Percentiles rank a stretch among this genome's conserved stretches.
Evolutionary conservation across 2,329 filamentous ascomycete species (phyloP).

Genomic region (Neodidymelliopsis sp.): DNA sequence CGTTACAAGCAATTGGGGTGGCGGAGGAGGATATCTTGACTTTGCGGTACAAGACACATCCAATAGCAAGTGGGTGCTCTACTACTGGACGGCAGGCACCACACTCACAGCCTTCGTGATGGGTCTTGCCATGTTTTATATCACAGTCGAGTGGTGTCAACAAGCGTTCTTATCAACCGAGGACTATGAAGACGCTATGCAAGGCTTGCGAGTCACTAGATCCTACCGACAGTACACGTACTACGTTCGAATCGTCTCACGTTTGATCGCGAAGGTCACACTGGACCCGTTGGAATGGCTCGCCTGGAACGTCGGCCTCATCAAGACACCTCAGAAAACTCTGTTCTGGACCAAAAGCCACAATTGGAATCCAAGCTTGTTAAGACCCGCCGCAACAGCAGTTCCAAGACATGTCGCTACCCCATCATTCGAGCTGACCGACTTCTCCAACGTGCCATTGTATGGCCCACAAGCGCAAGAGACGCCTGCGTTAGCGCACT

Average conservation of each 20-base stretch:
- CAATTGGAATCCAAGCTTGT: conserved; percentile 11
- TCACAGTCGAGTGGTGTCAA: conserved; percentile 48
- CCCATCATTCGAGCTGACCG: conserved; percentile 26
- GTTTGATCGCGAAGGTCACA: conserved; percentile 19
- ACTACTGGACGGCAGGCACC: conserved; percentile 46
- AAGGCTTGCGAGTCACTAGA: conserved; percentile 38
- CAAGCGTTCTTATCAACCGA: conserved; percentile 49
- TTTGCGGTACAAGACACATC: conserved; percentile 41
- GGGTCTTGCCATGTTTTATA: conserved; percentile 45
- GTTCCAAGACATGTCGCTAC: not conserved
- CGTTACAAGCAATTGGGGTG: conserved; percentile 49
- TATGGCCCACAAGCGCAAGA: conserved; percentile 16
- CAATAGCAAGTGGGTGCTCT: conserved; percentile 34
- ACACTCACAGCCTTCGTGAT: conserved; percentile 40
- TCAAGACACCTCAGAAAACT: conserved; percentile 33
- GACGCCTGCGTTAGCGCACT: conserved; percentile 30
- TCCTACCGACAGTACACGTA: conserved; percentile 30
- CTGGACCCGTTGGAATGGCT: conserved; percentile 25
- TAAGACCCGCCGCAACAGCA: not conserved
- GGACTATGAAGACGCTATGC: conserved; percentile 35
- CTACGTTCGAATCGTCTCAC: conserved; percentile 15
- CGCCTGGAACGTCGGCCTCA: conserved; percentile 18
- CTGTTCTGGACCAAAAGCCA: conserved; percentile 30
- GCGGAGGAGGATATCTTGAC: conserved; percentile 54
- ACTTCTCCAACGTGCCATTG: conserved; percentile 15